These are phyloP conservation scores for Corallochytrium limacisporum DNA, from an alignment of 78 protist genomes.

Conservation along the genomic window DNA sequence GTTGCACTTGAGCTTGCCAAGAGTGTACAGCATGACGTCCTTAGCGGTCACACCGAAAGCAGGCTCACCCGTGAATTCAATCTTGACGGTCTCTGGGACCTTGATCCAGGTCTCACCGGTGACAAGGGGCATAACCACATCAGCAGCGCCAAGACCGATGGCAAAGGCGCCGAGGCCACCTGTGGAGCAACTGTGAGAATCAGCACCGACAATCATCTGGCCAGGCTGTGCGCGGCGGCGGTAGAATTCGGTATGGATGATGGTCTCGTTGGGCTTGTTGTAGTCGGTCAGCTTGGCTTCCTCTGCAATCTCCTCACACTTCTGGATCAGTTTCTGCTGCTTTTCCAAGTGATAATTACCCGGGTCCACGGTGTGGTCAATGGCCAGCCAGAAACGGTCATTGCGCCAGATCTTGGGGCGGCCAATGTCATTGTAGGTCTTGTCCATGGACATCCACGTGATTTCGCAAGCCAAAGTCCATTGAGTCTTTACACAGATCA, in stretches of 20 bases:
- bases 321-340: background rate
- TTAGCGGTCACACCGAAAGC: background rate
- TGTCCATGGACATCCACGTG: background rate
- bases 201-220: background rate
- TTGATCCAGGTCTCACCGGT: background rate
- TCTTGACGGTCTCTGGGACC: background rate
- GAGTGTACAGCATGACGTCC: background rate
- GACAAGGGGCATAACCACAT: background rate
- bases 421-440: background rate
- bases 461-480: background rate
- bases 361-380: constrained; percentile 3
- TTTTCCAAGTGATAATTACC: background rate
- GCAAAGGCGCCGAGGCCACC: background rate
- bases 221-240: background rate
- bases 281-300: background rate
- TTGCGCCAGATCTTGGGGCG: background rate
- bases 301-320: background rate
- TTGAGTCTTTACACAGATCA: background rate
- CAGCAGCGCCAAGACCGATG: background rate
- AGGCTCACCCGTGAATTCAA: background rate
- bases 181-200: background rate
- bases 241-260: background rate
- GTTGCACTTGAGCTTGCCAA: background rate
- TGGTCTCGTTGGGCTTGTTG: background rate
- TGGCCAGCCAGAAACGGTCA: background rate